Evolutionary conservation across 306 rosid genomes (phyloP).

Genomic region (Malus fusca): DNA sequence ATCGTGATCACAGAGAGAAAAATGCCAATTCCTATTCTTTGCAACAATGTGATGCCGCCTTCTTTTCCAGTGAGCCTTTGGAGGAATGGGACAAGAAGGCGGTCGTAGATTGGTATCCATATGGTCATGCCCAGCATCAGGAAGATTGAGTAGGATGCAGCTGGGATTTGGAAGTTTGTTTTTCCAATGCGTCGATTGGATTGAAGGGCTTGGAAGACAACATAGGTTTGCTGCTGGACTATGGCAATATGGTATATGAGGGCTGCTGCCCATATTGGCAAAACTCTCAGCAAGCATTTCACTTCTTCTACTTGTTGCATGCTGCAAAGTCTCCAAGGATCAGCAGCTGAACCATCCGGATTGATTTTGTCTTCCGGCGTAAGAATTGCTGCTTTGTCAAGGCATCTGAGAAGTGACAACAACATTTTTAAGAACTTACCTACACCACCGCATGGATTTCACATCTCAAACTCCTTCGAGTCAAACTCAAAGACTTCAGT

Average conservation of each 20-base stretch:
- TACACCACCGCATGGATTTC: neutral
- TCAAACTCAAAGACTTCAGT: neutral
- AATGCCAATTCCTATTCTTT: conserved; percentile 68
- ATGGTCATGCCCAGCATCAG: conserved; percentile 57
- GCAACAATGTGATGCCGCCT: conserved; percentile 70
- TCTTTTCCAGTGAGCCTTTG: conserved; percentile 43
- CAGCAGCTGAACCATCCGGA: conserved; percentile 57
- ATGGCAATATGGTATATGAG: conserved; percentile 27
- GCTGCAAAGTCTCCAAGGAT: conserved; percentile 79
- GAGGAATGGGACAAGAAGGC: conserved; percentile 52
- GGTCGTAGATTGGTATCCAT: conserved; percentile 62
- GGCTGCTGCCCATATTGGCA: conserved; percentile 63
- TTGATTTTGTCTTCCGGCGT: conserved; percentile 39
- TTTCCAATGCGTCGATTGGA: conserved; percentile 47
- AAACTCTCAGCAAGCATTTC: conserved; percentile 59
- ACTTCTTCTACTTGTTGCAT: conserved; percentile 87
- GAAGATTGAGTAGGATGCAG: conserved; percentile 53
- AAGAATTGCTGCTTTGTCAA: conserved; percentile 76
- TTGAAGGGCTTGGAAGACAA: conserved; percentile 82
- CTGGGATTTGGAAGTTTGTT: conserved; percentile 53
- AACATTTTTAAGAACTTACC: neutral
- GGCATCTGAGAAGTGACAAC: conserved; percentile 24
- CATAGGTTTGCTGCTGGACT: conserved; percentile 49
- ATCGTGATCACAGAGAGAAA: conserved; percentile 35
- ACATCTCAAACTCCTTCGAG: neutral